phyloP scores from a whole-genome alignment of 164 flowering plant species.

The Warburgia ugandensis region DNA sequence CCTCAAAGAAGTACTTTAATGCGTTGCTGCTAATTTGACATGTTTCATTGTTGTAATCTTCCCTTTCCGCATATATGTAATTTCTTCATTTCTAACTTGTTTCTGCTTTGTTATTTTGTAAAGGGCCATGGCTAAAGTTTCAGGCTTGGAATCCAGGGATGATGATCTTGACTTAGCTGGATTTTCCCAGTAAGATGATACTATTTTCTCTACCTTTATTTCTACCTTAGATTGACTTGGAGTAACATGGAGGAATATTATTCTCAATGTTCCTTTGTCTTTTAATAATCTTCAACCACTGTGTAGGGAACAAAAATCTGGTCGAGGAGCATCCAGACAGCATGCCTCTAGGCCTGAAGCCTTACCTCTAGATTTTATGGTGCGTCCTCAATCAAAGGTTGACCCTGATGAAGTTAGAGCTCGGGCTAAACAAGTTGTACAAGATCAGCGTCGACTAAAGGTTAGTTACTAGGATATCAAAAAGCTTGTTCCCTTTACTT shows the following conservation, averaged over 20 bases:
- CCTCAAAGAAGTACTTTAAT: conserved; percentile 53
- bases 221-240: too few relatives aligned
- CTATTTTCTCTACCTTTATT: neutral
- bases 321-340: conserved; percentile 47
- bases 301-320: conserved; percentile 72
- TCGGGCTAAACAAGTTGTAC: conserved; percentile 63
- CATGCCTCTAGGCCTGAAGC: conserved; percentile 93
- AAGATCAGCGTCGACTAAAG: conserved; percentile 82
- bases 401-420: conserved; percentile 90
- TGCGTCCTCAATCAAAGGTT: conserved; percentile 95
- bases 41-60: conserved; percentile 1
- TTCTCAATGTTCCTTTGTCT: too few relatives aligned
- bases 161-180: conserved; percentile 78
- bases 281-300: conserved; percentile 1
- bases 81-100: neutral
- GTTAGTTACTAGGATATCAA: conserved; percentile 24
- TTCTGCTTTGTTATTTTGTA: conserved; percentile 3
- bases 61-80: neutral
- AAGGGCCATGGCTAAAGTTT: conserved; percentile 48
- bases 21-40: neutral
- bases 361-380: conserved; percentile 72
- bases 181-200: conserved; percentile 65
- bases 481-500: neutral
- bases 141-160: conserved; percentile 66
- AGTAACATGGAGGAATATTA: too few relatives aligned